Percentiles rank a stretch among this genome's conserved stretches.
These are phyloP conservation scores for Aspergillus sp. DNA, from an alignment of 2,329 filamentous ascomycete species.

Conservation along the genomic window DNA sequence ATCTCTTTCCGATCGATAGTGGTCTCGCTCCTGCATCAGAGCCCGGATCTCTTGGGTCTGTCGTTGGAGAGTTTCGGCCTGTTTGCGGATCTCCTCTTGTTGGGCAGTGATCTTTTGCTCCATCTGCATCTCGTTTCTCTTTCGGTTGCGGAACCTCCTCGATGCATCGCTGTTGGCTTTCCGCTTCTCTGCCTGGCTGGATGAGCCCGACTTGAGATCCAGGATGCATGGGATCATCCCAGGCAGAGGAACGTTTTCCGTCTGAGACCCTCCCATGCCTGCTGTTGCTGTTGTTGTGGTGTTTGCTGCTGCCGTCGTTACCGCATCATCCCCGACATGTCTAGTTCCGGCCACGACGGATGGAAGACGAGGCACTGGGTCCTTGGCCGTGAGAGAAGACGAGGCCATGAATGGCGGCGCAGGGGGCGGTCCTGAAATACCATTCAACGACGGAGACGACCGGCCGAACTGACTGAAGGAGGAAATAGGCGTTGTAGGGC, in stretches of 20 bases:
- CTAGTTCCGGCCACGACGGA: slow-evolving; percentile 23
- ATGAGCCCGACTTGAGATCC: slow-evolving; percentile 43
- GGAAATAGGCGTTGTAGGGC: slow-evolving; percentile 35
- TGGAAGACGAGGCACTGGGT: slow-evolving; percentile 26
- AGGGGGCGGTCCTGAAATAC: slow-evolving; percentile 17
- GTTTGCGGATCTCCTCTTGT: slow-evolving; percentile 38
- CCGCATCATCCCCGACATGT: slow-evolving; percentile 18
- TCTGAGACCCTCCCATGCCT: slow-evolving; percentile 9
- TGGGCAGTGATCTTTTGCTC: slow-evolving; percentile 37
- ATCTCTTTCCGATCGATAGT: slow-evolving; percentile 41
- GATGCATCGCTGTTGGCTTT: slow-evolving; percentile 45
- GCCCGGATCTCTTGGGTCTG: slow-evolving; percentile 36
- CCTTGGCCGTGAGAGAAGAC: slow-evolving; percentile 25
- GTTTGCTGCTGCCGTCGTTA: not conserved
- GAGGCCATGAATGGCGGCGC: slow-evolving; percentile 11
- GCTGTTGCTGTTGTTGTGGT: not conserved
- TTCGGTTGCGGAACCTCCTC: slow-evolving; percentile 41
- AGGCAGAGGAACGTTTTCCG: slow-evolving; percentile 13
- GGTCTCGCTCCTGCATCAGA: slow-evolving; percentile 36
- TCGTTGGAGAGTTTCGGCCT: slow-evolving; percentile 27
- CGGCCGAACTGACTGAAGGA: slow-evolving; percentile 31
- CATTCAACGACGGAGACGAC: slow-evolving; percentile 29
- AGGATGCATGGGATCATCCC: slow-evolving; percentile 39
- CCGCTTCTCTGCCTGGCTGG: slow-evolving; percentile 42
- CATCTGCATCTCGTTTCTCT: slow-evolving; percentile 41